Evolutionary conservation across 2,329 filamentous ascomycete genomes (phyloP), one percentile per base, ranked within the genome.

Genomic region (Neofusicoccum ribis): DNA sequence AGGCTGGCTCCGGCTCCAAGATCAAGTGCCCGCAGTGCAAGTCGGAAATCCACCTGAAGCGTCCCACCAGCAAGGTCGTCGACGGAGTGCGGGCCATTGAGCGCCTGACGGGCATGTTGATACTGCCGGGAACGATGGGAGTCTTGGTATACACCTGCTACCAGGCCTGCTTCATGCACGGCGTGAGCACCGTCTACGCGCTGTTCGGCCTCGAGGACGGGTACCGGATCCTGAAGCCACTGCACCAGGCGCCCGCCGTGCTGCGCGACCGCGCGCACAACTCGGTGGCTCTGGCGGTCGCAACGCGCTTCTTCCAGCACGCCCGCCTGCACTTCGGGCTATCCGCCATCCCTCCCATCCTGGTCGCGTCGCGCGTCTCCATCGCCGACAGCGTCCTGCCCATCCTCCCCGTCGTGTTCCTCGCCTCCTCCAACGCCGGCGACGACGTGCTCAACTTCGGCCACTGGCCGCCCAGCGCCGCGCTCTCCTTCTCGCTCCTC

Each of bases 11-110:
- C 27, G 75, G 69, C 15, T 67, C 74, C 63, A 88, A 88, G 67
- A 87, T 97, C 68, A 81, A 86, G 63, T 99, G 95, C 74, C 94
- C 94, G 2, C 91, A 96, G 68, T 99, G 95, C 84, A 95, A 96
- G 76, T 85, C 88, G 1, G 85, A 88, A 69, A 96, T 98, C 71
- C 81, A 86, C 61, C 83, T 98, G 34, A 86, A 89, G 59, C 88
- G 93, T 56, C 91, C 91, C 14, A 86, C 85, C 72, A 93, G 93
- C 72, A 81, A 86, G 23, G 78, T 95, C 23, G 87, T 98, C 34
- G 86, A 89, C 62, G 72, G 89, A 0, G 85, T 89, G 67, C 86
- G 90, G 59, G 76, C 80, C 15, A 68, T 91, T 9, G 84, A 89
- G 70, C 79, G 81, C 43, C 73, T 79, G 76, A 88, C 82, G 74